Evolutionary conservation across 441 rosid species (phyloP).

Genomic region (Gossypium davidsonii): DNA sequence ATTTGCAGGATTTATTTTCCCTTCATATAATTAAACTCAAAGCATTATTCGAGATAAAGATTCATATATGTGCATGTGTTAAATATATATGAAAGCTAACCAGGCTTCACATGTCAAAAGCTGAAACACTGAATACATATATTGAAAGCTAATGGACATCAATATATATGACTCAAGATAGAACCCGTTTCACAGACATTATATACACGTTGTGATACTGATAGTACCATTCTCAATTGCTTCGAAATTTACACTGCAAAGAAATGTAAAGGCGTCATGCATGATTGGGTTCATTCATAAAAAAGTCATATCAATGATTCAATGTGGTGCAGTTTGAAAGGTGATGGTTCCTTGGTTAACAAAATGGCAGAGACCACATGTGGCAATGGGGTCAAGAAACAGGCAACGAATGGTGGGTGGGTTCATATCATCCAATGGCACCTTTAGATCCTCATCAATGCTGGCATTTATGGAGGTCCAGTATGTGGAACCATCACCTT

Average conservation of each 20-base stretch:
- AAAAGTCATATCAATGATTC: neutral
- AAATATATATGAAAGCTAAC: neutral
- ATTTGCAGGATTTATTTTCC: too few species aligned
- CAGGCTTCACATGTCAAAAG: constrained; percentile 6
- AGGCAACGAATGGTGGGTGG: constrained; percentile 17
- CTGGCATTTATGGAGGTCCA: constrained; percentile 17
- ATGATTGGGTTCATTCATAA: neutral
- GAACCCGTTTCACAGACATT: constrained; percentile 1
- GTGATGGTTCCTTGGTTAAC: constrained; percentile 4
- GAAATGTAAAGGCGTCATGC: too few species aligned
- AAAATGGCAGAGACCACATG: constrained; percentile 25
- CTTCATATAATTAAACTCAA: neutral
- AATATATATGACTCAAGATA: neutral
- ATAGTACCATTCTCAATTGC: neutral
- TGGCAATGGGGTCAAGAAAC: constrained; percentile 11
- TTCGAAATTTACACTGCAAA: neutral
- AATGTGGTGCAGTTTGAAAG: neutral
- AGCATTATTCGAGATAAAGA: neutral
- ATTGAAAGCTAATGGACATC: neutral
- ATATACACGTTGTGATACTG: neutral
- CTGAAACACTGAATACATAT: neutral
- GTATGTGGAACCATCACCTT: neutral
- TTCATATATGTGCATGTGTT: neutral
- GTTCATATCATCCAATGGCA: neutral
- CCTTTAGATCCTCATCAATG: constrained; percentile 16